A percentile compares a stretch with the other conserved stretches of the same genome.
Evolutionary conservation across 2,329 filamentous ascomycete species (phyloP).

Genomic region (Fusarium circinatum): DNA sequence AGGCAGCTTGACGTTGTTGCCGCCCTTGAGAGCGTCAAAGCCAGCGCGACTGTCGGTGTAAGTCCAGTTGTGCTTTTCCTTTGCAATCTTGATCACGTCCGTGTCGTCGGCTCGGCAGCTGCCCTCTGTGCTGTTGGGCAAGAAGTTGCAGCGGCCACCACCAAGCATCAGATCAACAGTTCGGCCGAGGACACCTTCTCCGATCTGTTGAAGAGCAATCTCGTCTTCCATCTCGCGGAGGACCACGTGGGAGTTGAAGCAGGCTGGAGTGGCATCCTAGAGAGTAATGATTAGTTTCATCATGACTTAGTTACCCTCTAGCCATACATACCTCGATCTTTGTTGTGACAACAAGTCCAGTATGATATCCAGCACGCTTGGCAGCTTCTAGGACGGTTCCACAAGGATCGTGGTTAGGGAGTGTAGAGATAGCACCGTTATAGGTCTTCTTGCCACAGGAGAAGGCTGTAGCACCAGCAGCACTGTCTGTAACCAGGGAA

Average conservation of each 20-base stretch:
- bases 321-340: conserved; percentile 43
- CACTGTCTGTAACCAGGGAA: conserved; percentile 92
- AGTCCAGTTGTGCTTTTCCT: conserved; percentile 79
- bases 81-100: conserved; percentile 79
- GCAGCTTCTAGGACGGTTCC: conserved; percentile 94
- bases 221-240: conserved; percentile 83
- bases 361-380: conserved; percentile 90
- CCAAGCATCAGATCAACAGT: conserved; percentile 93
- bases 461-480: conserved; percentile 97
- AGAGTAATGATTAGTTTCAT: conserved; percentile 53
- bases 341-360: conserved; percentile 94
- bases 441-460: conserved; percentile 94
- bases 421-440: conserved; percentile 92
- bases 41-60: conserved; percentile 78
- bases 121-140: conserved; percentile 82
- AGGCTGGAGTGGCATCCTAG: conserved; percentile 95
- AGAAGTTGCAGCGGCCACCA: conserved; percentile 91
- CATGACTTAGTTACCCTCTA: background rate
- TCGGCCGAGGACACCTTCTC: conserved; percentile 85
- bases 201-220: conserved; percentile 92
- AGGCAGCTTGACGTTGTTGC: conserved; percentile 77
- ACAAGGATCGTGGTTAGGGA: conserved; percentile 86
- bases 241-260: conserved; percentile 90
- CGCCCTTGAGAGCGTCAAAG: conserved; percentile 79
- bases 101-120: conserved; percentile 83